phyloP scores from a whole-genome alignment of 768 basidiomycete genomes.

The Termitomyces sp. region DNA sequence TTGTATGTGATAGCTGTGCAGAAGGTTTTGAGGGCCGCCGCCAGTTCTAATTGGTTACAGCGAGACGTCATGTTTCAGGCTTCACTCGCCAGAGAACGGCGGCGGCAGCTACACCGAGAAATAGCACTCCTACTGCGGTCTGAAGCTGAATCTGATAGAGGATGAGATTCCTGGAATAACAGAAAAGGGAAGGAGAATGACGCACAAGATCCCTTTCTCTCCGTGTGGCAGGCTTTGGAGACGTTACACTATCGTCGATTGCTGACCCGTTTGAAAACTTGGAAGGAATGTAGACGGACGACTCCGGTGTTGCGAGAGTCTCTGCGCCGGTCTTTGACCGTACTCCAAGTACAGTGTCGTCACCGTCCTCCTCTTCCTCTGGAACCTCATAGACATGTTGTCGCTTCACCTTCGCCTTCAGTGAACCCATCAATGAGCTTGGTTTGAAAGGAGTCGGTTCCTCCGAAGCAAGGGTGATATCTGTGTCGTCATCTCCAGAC shows the following conservation, averaged over 20 bases:
- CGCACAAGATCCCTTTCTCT: conserved; percentile 14
- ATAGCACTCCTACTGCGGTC: conserved; percentile 58
- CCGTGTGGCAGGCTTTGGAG: conserved; percentile 1
- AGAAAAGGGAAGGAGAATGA: conserved; percentile 8
- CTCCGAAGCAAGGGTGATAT: conserved; percentile 28
- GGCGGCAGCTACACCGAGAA: conserved; percentile 63
- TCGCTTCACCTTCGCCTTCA: conserved; percentile 8
- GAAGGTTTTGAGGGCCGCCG: conserved; percentile 6
- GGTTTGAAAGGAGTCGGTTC: conserved; percentile 23
- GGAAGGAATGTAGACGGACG: conserved; percentile 19
- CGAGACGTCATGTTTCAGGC: conserved; percentile 23
- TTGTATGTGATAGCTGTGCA: background rate
- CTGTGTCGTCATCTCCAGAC: conserved; percentile 19
- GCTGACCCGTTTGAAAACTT: conserved; percentile 5
- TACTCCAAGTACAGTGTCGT: conserved; percentile 19
- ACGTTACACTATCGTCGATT: background rate
- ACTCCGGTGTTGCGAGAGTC: conserved; percentile 23
- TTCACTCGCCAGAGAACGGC: conserved; percentile 73
- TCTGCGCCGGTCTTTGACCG: conserved; percentile 13
- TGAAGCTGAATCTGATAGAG: conserved; percentile 34
- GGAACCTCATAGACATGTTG: conserved; percentile 17
- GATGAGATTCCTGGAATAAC: background rate
- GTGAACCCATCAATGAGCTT: background rate
- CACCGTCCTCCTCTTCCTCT: conserved; percentile 21
- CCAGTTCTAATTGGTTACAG: background rate